These are phyloP conservation scores for Acanthamoeba castellanii DNA, from an alignment of 208 protist species.

Conservation along the genomic window DNA sequence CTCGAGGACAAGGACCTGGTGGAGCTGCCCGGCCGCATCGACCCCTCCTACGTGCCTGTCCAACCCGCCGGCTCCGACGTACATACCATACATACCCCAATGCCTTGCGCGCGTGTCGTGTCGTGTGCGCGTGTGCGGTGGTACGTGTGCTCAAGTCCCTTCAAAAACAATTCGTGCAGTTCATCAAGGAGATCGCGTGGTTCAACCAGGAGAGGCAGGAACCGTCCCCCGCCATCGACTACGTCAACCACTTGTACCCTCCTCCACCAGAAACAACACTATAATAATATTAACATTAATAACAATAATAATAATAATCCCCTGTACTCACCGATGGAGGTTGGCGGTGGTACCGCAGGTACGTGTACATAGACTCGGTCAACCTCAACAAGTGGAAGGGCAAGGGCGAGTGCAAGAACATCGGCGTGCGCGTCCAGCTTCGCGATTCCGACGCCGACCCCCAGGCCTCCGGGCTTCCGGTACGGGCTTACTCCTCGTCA, in stretches of 20 bases:
- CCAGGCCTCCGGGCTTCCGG: not conserved
- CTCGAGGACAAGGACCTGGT: not conserved
- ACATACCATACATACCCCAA: not conserved
- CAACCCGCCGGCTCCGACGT: constrained; percentile 1
- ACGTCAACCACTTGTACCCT: constrained; percentile 36
- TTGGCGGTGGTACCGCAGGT: not conserved
- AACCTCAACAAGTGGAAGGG: constrained; percentile 66
- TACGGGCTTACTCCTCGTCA: not conserved
- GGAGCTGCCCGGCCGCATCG: not conserved
- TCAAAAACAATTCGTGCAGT: not conserved
- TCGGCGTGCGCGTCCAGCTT: constrained; percentile 47
- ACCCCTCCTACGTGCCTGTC: constrained; percentile 33
- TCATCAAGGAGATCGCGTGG: constrained; percentile 37
- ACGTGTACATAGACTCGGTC: constrained; percentile 64
- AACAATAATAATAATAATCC: too few species aligned
- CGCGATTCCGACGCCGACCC: constrained; percentile 19
- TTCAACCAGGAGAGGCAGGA: constrained; percentile 27
- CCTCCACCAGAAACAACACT: too few species aligned
- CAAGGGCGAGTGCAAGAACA: constrained; percentile 35
- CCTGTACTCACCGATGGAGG: not conserved
- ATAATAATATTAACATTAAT: too few species aligned
- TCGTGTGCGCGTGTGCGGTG: not conserved
- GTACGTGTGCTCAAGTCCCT: not conserved
- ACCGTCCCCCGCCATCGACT: not conserved
- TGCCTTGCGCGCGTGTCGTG: too few species aligned